phyloP scores from a whole-genome alignment of 176 grass and related monocot genomes.

The Aegilops speltoides region DNA sequence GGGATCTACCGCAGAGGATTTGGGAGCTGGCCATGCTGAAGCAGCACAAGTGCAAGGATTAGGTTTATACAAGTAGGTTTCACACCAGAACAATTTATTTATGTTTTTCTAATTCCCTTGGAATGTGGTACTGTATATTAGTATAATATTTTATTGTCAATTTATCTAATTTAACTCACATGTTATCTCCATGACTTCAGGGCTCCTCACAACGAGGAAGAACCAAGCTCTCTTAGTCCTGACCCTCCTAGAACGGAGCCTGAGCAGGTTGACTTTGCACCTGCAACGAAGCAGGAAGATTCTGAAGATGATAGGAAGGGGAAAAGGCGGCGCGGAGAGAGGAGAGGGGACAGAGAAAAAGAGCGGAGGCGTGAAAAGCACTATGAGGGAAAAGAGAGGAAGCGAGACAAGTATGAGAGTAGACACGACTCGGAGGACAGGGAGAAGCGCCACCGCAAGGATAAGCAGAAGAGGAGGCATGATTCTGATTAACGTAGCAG shows the following conservation, averaged over 20 bases:
- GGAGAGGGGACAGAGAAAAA: conserved; percentile 46
- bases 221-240: conserved; percentile 36
- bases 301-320: conserved; percentile 55
- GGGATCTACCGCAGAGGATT: conserved; percentile 89
- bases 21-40: conserved; percentile 89
- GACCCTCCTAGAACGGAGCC: conserved; percentile 37
- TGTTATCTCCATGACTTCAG: conserved; percentile 43
- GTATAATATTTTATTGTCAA: background rate
- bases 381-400: conserved; percentile 40
- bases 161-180: conserved; percentile 9
- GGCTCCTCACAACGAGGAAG: conserved; percentile 40
- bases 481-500: conserved; percentile 48
- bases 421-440: conserved; percentile 49
- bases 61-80: conserved; percentile 88
- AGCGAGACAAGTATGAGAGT: conserved; percentile 62
- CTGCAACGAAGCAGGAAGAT: conserved; percentile 42
- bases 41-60: conserved; percentile 91
- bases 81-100: background rate
- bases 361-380: conserved; percentile 38
- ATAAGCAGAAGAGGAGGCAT: conserved; percentile 68
- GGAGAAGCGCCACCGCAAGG: conserved; percentile 49
- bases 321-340: conserved; percentile 50
- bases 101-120: background rate
- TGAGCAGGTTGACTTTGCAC: conserved; percentile 25
- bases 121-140: background rate